These are phyloP conservation scores for Cytauxzoon felis DNA, from an alignment of 169 alveolate genomes.

Conservation along the genomic window DNA sequence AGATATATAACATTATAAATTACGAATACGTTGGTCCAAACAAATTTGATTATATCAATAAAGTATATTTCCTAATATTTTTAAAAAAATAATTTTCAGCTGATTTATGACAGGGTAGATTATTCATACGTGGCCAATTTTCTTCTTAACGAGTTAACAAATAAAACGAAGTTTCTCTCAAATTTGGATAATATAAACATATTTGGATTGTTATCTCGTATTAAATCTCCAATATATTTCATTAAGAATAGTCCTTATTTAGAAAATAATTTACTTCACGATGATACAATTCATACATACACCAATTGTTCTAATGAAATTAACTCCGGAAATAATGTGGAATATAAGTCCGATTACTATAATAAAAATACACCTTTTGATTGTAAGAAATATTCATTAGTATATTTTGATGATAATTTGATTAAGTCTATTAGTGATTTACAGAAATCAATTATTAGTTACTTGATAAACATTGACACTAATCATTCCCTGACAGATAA, in stretches of 20 bases:
- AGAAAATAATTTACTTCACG: too few species aligned
- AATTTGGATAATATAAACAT: slow-evolving; percentile 26
- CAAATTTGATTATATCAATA: neutral
- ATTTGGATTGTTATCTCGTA: slow-evolving; percentile 21
- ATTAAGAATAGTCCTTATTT: too few species aligned
- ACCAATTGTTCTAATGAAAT: too few species aligned
- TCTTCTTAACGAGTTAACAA: slow-evolving; percentile 20
- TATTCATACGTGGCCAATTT: slow-evolving; percentile 3
- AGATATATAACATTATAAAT: slow-evolving; percentile 11
- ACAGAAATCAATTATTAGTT: neutral
- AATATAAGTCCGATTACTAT: too few species aligned
- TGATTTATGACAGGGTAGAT: slow-evolving; percentile 9
- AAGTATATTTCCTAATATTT: neutral
- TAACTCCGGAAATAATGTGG: too few species aligned
- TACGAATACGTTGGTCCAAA: neutral
- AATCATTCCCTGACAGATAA: slow-evolving; percentile 30
- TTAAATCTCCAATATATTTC: slow-evolving; percentile 56
- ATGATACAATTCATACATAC: too few species aligned
- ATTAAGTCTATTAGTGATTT: slow-evolving; percentile 9
- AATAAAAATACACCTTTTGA: too few species aligned
- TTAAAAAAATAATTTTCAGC: slow-evolving; percentile 3
- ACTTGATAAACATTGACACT: slow-evolving; percentile 9
- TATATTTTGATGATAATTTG: neutral
- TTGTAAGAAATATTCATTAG: neutral
- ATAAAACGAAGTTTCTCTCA: slow-evolving; percentile 40